Percentiles rank a stretch among this genome's conserved stretches.
phyloP scores from a whole-genome alignment of 179 eudicot genomes.

The Silene vulgaris region DNA sequence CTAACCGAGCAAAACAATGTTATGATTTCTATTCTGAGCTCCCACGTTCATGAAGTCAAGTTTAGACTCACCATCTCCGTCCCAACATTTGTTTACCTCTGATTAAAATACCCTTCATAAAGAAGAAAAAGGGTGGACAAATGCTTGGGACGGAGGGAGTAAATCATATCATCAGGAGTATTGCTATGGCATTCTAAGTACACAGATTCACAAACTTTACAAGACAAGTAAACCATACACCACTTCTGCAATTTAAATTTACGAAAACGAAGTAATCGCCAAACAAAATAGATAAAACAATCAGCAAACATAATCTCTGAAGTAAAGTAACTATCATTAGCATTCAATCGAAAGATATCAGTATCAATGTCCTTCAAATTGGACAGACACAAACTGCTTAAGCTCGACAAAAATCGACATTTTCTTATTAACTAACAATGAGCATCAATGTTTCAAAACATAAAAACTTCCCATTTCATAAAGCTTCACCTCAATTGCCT shows the following conservation, averaged over 20 bases:
- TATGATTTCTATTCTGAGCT: background rate
- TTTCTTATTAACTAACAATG: conserved; percentile 24
- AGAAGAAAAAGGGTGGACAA: too few relatives aligned
- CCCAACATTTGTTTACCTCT: too few relatives aligned
- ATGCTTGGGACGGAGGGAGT: too few relatives aligned
- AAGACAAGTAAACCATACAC: background rate
- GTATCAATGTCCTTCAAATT: conserved; percentile 11
- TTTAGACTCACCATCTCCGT: background rate
- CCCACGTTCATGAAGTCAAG: background rate
- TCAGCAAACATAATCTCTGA: background rate
- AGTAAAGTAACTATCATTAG: background rate
- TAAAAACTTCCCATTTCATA: conserved; percentile 8
- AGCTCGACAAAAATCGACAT: conserved; percentile 16
- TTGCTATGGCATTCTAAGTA: background rate
- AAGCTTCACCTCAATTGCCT: conserved; percentile 23
- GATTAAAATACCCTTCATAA: too few relatives aligned
- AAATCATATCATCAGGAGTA: background rate
- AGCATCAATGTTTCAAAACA: background rate
- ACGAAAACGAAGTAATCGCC: background rate
- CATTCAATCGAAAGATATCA: conserved; percentile 16
- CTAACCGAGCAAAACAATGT: background rate
- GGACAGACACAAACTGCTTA: conserved; percentile 4
- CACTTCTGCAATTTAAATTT: background rate
- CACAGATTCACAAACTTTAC: too few relatives aligned
- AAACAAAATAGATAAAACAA: background rate